Evolutionary conservation across 169 alveolate species (phyloP).

Genomic region (Babesia ovis): DNA sequence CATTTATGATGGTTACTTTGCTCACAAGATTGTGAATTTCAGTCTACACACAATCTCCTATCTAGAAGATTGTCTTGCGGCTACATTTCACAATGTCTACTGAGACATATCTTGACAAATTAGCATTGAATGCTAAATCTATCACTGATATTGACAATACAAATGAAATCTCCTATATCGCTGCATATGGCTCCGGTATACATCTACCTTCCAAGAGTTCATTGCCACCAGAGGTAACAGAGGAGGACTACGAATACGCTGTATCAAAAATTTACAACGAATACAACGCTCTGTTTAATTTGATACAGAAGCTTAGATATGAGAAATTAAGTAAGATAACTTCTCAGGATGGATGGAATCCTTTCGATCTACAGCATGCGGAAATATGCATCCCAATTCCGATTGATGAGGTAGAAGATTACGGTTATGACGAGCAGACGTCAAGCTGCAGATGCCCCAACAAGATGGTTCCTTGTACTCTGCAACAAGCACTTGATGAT

Average conservation of each 20-base stretch:
- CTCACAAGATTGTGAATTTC: no score
- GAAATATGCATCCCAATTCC: conserved; percentile 37
- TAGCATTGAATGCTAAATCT: no score
- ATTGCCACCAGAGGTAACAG: conserved; percentile 6
- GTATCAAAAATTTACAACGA: conserved; percentile 11
- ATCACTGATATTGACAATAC: neutral
- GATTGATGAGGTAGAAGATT: conserved; percentile 15
- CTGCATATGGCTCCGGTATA: conserved; percentile 20
- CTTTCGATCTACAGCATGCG: conserved; percentile 27
- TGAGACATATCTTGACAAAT: no score
- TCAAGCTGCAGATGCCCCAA: conserved; percentile 50
- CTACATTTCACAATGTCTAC: no score
- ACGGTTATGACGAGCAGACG: conserved; percentile 38
- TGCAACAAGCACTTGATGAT: conserved; percentile 30
- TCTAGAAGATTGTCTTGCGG: no score
- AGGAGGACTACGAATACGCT: conserved; percentile 30
- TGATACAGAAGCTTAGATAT: conserved; percentile 28
- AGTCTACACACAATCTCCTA: no score
- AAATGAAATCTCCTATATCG: neutral
- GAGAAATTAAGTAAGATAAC: conserved; percentile 14
- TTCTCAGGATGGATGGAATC: conserved; percentile 47
- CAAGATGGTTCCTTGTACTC: conserved; percentile 22
- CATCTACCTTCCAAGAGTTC: conserved; percentile 8
- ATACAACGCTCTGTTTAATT: conserved; percentile 26
- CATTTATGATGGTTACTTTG: no score